Conservation (phyloP, 768 basidiomycete species). For the Pilatotrama ljubarskyi region DNA sequence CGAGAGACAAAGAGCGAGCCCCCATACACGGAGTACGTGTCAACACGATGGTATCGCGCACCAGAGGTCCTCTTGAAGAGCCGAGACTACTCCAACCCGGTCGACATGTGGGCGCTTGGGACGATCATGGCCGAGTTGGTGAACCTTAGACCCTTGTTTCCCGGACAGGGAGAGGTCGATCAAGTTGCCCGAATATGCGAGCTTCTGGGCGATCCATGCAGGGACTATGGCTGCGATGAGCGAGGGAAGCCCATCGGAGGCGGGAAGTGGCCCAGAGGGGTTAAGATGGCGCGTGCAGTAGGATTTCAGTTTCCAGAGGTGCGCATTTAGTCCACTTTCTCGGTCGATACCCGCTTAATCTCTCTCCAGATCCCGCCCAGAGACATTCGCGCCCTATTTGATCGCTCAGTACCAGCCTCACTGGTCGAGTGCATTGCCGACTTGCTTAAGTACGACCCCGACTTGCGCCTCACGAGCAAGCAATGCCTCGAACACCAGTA, state of each 20-base stretch:
- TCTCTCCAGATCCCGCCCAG: conserved; percentile 57
- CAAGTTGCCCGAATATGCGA: conserved; percentile 91
- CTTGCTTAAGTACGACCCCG: conserved; percentile 90
- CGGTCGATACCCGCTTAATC: conserved; percentile 13
- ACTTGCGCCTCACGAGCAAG: conserved; percentile 77
- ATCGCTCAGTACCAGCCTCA: conserved; percentile 71
- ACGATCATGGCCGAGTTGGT: conserved; percentile 97
- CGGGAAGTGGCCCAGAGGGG: conserved; percentile 82
- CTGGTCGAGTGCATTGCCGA: conserved; percentile 92
- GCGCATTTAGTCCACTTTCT: conserved; percentile 10
- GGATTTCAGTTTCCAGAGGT: conserved; percentile 93
- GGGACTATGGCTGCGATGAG: conserved; percentile 77
- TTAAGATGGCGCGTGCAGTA: conserved; percentile 82
- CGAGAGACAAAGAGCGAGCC: conserved; percentile 84
- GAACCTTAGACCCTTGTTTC: conserved; percentile 94
- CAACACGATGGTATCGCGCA: conserved; percentile 99
- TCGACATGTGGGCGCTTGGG: conserved; percentile 99
- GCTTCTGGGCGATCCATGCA: conserved; percentile 87
- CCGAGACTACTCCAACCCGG: conserved; percentile 92
- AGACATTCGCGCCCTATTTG: conserved; percentile 74
- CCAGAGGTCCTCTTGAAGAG: conserved; percentile 94
- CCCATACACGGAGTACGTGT: conserved; percentile 98
- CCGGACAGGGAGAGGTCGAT: conserved; percentile 89
- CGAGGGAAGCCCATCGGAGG: conserved; percentile 76
- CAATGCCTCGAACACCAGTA: conserved; percentile 91